Percentiles rank a stretch among this genome's conserved stretches.
These are phyloP conservation scores for Septoria linicola DNA, from an alignment of 2,329 filamentous ascomycete genomes.

Conservation along the genomic window DNA sequence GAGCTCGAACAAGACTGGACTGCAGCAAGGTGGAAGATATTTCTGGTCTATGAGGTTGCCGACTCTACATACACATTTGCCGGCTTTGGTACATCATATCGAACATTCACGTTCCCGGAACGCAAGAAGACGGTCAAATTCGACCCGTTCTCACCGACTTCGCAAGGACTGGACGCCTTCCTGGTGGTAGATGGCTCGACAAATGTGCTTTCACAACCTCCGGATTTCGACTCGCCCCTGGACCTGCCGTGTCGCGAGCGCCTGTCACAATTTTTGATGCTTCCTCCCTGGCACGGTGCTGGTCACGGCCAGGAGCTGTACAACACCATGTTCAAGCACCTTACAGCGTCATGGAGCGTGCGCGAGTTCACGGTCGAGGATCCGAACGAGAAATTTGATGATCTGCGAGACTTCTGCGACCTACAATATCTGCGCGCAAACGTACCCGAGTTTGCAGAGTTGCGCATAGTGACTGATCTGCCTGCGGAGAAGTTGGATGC, in stretches of 20 bases:
- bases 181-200: constrained; percentile 31
- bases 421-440: constrained; percentile 61
- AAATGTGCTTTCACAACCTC: constrained; percentile 21
- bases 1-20: constrained; percentile 70
- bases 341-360: constrained; percentile 62
- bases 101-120: constrained; percentile 59
- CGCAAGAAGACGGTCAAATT: constrained; percentile 27
- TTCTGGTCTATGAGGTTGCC: constrained; percentile 59
- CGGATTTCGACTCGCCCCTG: constrained; percentile 48
- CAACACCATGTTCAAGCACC: constrained; percentile 71
- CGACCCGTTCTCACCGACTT: constrained; percentile 26
- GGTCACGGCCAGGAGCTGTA: constrained; percentile 82
- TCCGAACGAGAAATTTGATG: constrained; percentile 82
- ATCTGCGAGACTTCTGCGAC: constrained; percentile 74
- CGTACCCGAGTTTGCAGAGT: constrained; percentile 32
- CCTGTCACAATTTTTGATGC: constrained; percentile 88
- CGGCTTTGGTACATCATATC: constrained; percentile 87
- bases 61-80: constrained; percentile 71
- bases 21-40: constrained; percentile 84
- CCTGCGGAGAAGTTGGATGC: constrained; percentile 52
- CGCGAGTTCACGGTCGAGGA: constrained; percentile 91
- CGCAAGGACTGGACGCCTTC: constrained; percentile 28
- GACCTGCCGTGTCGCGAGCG: constrained; percentile 73
- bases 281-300: constrained; percentile 80
- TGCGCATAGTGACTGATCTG: constrained; percentile 53